phyloP scores from a whole-genome alignment of 176 grass and related monocot species.

The Oryza glaberrima region DNA sequence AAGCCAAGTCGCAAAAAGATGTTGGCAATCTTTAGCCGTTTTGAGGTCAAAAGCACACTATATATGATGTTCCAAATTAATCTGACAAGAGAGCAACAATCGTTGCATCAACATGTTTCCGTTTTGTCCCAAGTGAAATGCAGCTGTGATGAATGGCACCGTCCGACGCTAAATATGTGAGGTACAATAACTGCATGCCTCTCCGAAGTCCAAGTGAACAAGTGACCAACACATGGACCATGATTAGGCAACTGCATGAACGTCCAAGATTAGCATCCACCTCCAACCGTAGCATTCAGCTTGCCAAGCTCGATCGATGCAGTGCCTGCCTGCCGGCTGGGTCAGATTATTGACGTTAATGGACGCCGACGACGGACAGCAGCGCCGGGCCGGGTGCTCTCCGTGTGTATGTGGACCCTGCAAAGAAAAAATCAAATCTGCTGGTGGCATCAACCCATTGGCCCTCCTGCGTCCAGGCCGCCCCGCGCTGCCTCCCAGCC shows the following conservation, averaged over 20 bases:
- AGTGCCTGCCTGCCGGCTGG: no score
- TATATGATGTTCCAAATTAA: no score
- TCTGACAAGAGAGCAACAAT: no score
- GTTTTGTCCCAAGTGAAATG: background rate
- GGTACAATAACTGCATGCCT: background rate
- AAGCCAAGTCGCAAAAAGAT: no score
- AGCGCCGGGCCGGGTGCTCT: background rate
- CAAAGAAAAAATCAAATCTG: slow-evolving; percentile 44
- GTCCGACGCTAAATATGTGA: background rate
- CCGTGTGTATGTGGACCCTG: background rate
- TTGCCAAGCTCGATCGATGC: background rate
- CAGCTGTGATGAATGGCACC: background rate
- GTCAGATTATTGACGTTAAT: background rate
- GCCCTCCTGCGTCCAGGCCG: slow-evolving; percentile 25
- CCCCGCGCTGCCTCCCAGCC: slow-evolving; percentile 38
- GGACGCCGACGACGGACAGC: background rate
- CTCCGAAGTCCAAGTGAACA: background rate
- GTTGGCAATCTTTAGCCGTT: no score
- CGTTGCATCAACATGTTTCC: background rate
- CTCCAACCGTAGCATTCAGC: background rate
- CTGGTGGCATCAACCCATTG: slow-evolving; percentile 32
- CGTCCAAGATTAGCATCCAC: background rate
- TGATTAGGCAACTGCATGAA: background rate
- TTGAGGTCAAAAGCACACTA: no score
- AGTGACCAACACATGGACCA: background rate